phyloP scores from a whole-genome alignment of 2,329 filamentous ascomycete species.

The Elsinoe arachidis region DNA sequence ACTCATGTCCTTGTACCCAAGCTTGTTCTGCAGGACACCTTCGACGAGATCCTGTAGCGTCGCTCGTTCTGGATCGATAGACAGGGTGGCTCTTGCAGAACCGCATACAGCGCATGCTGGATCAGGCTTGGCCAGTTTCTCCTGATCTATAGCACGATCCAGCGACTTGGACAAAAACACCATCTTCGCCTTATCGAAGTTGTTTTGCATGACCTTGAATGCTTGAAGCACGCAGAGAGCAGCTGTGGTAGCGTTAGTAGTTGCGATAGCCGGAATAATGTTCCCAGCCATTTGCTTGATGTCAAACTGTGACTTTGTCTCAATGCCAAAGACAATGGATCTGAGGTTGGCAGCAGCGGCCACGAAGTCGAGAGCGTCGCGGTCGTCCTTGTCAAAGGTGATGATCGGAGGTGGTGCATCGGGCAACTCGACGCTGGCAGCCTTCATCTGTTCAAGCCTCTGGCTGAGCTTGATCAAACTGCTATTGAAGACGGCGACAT shows the following conservation, averaged over 20 bases:
- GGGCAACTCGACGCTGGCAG: conserved; percentile 30
- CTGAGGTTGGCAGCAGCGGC: conserved; percentile 82
- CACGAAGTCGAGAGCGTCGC: conserved; percentile 91
- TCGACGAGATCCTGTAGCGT: conserved; percentile 75
- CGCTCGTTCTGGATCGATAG: conserved; percentile 60
- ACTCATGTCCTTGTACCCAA: conserved; percentile 72
- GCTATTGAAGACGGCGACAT: conserved; percentile 76
- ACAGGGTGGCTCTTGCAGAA: conserved; percentile 57
- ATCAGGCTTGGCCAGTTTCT: conserved; percentile 56
- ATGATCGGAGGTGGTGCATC: conserved; percentile 48
- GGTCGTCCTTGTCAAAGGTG: conserved; percentile 92
- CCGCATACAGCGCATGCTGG: conserved; percentile 77
- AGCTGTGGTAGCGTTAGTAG: conserved; percentile 93
- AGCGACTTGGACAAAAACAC: conserved; percentile 67
- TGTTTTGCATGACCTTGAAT: conserved; percentile 75
- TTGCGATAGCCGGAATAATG: conserved; percentile 96
- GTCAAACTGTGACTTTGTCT: conserved; percentile 83
- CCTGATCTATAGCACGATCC: conserved; percentile 50
- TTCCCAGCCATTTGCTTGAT: conserved; percentile 99
- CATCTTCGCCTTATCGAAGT: conserved; percentile 66
- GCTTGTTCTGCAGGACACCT: conserved; percentile 56
- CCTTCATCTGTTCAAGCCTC: conserved; percentile 59
- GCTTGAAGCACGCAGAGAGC: conserved; percentile 85
- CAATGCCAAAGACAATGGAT: conserved; percentile 81
- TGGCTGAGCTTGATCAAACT: conserved; percentile 69